phyloP scores from a whole-genome alignment of 2,329 filamentous ascomycete genomes.

The Dryadomyces quercivorus region DNA sequence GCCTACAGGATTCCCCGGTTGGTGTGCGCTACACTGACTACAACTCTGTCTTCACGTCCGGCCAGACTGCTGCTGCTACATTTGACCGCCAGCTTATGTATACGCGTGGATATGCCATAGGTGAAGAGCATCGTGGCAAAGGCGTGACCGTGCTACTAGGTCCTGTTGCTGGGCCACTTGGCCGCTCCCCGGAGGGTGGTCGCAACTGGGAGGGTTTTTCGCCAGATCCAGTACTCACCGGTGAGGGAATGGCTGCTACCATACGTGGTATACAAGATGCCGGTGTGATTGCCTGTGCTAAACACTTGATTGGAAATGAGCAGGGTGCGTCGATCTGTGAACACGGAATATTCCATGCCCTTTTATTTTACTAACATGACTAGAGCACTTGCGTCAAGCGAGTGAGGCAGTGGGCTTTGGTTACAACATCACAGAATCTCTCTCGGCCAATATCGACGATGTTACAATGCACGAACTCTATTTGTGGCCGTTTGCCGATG shows the following conservation, averaged over 20 bases:
- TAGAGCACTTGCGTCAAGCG: constrained; percentile 59
- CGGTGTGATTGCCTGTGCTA: constrained; percentile 67
- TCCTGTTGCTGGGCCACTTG: constrained; percentile 61
- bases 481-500: constrained; percentile 53
- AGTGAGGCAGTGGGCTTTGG: constrained; percentile 44
- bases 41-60: constrained; percentile 69
- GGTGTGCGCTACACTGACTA: constrained; percentile 70
- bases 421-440: constrained; percentile 46
- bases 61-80: constrained; percentile 69
- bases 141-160: constrained; percentile 64
- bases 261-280: constrained; percentile 70
- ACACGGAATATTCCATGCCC: not conserved
- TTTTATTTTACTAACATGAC: not conserved
- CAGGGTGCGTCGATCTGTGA: constrained; percentile 29
- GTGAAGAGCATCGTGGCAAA: constrained; percentile 57
- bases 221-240: constrained; percentile 64
- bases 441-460: constrained; percentile 44
- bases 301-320: constrained; percentile 60
- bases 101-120: constrained; percentile 59
- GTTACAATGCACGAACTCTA: constrained; percentile 50
- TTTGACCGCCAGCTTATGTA: constrained; percentile 67
- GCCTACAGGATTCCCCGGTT: constrained; percentile 75
- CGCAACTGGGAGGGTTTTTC: constrained; percentile 62
- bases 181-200: constrained; percentile 54
- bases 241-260: constrained; percentile 58